A percentile compares a stretch with the other conserved stretches of the same genome.
These are phyloP conservation scores for Eragrostis tef DNA, from an alignment of 202 grass and related monocot species.

Conservation along the genomic window DNA sequence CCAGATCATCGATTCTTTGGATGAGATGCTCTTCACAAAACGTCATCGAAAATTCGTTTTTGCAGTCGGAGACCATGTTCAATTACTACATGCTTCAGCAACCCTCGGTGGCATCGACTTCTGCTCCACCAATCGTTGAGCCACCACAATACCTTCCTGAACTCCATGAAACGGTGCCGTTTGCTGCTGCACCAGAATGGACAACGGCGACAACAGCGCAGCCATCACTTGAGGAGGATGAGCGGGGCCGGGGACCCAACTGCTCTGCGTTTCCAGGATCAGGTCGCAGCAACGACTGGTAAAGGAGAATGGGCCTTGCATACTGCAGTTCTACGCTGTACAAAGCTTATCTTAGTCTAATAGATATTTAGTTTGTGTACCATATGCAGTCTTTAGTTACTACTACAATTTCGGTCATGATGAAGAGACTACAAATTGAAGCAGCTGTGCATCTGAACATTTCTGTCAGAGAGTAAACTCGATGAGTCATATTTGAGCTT, in stretches of 20 bases:
- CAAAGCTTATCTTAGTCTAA: not conserved
- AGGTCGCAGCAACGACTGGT: not conserved
- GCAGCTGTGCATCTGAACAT: too few species aligned
- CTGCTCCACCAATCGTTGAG: not conserved
- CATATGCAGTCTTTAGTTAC: not conserved
- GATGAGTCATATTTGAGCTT: too few species aligned
- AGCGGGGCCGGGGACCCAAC: not conserved
- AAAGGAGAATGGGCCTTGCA: not conserved
- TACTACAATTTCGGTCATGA: too few species aligned
- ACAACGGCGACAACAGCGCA: not conserved
- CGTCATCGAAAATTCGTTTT: conserved; percentile 56
- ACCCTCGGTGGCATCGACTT: not conserved
- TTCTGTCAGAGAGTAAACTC: too few species aligned
- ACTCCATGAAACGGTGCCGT: not conserved
- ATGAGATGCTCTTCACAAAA: conserved; percentile 51
- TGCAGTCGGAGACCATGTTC: too few species aligned
- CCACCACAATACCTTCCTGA: not conserved
- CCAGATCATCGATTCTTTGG: conserved; percentile 10
- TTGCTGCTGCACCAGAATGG: not conserved
- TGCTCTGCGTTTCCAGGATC: not conserved
- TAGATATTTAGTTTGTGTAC: not conserved
- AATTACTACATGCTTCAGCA: not conserved
- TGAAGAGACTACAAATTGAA: too few species aligned
- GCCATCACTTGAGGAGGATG: not conserved
- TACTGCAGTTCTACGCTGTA: not conserved